Base-by-base conservation (phyloP, 1,284 basidiomycete genomes). In the Violaceomyces palustris region DNA sequence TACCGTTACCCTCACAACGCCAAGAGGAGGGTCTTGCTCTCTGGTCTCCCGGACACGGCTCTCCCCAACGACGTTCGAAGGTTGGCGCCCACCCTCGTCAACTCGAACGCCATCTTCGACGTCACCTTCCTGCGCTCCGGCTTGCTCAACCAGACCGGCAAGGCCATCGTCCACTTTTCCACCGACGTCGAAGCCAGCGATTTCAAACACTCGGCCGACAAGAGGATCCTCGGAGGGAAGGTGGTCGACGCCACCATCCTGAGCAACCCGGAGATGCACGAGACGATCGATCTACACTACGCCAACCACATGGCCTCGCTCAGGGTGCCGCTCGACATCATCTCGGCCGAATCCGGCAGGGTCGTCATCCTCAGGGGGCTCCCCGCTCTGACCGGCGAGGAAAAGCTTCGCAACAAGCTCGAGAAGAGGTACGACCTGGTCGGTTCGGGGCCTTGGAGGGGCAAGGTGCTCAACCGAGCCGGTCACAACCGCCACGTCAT, bases 361-460 rank as follows among this genome's bases (percentile, higher is more conserved):
- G 36, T 59, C 3, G 64, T 64, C 6, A 32, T 66, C 6, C 43
- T 66, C 15, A 45, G 45, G 25, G 51, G 54, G 36, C 47, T 66
- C 1, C 64, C 64, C 1, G 39, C 47, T 12, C 46, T 51, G 12
- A 66, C 64, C 7, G 54, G 40, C 8, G 54, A 60, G 24, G 61
- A 51, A 1, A 50, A 62, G 19, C 34, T 66, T 6, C 55, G 53
- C 23, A 56, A 54, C 25, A 52, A 62, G 34, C 42, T 66, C 23
- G 49, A 45, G 15, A 26, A 18, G 5, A 42, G 45, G 17, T 66
- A 66, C 37, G 52, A 52, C 22, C 42, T 66, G 8, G 31, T 32
- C 5, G 49, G 38, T n/a, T 31, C 55, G 39, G 43, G 49, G 33
- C 28, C 53, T 15, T 56, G 53, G 53, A 33, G 52, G 18, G 57